Base-by-base conservation (phyloP, 1,284 basidiomycete species). In the Polyporus tsugae region DNA sequence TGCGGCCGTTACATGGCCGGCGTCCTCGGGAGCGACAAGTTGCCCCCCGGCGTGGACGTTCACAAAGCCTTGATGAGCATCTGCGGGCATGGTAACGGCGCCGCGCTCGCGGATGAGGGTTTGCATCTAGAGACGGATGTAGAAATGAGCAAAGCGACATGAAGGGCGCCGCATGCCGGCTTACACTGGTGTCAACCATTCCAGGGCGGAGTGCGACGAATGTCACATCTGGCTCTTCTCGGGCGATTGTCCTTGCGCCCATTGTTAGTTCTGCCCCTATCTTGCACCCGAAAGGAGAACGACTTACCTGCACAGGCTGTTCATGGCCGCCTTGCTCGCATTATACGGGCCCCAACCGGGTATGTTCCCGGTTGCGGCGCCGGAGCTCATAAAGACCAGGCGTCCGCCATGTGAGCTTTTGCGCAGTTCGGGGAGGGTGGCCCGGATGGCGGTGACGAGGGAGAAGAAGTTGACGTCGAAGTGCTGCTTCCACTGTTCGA, bases 391-490 rank as follows among this genome's bases (percentile, higher is more conserved):
- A 73, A 96, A 93, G 19, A 97, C 83, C 41, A 95, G 85, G 61
- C 86, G 85, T 0, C 93, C 95, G 17, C 87, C 86, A 22, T 79
- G 71, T n/a, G 82, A 73, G 70, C 88, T 91, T 72, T 85, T 82
- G 49, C 91, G 88, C 70, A 97, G 81, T 67, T 85, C 82, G 6
- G 95, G 94, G 4, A 95, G 81, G 5, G 89, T 81, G 5, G 85
- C 82, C 66, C 89, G 85, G 46, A 96, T 75, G 13, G 92, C 87
- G 13, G 87, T 85, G 60, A 96, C 79, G 52, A 95, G 83, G 1
- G 94, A 93, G 80, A 95, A 94, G 78, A 96, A 91, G 78, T 96
- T 96, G 80, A 95, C 82, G 73, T 96, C 92, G 79, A 92, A 93
- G 75, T 88, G 85, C 11, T 80, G 74, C 75, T 84, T 91, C 91